Evolutionary conservation across 495 filamentous ascomycete genomes (phyloP).

Genomic region (Neurospora intermedia): DNA sequence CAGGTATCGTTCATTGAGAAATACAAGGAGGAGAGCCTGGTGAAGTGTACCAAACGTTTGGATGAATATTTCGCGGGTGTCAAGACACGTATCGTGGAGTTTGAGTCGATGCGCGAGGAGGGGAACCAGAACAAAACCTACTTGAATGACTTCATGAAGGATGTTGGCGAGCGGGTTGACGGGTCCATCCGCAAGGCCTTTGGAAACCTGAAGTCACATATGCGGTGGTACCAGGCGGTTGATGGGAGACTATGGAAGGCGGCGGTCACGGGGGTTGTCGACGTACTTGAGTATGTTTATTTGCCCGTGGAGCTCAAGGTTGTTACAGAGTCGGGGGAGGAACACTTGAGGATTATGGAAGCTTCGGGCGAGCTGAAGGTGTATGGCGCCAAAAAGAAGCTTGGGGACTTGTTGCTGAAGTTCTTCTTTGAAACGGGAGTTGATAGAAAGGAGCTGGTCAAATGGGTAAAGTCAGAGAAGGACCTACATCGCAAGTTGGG

Average conservation of each 20-base stretch:
- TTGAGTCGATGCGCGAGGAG: neutral
- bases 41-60: neutral
- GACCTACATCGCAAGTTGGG: neutral
- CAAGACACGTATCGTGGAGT: neutral
- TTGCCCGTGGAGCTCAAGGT: neutral
- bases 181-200: neutral
- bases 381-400: neutral
- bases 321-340: neutral
- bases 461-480: neutral
- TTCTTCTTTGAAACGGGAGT: neutral
- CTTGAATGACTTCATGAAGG: neutral
- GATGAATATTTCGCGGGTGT: neutral
- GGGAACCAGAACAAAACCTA: neutral
- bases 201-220: neutral
- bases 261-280: neutral
- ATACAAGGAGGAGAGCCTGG: too few species aligned
- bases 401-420: neutral
- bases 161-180: neutral
- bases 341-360: neutral
- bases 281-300: neutral
- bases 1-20: too few species aligned
- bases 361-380: neutral
- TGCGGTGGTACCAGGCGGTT: too few species aligned
- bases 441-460: neutral
- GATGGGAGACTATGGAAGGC: neutral